Base-by-base conservation (phyloP, 176 grass and related monocot genomes). In the Raddia distichophylla region DNA sequence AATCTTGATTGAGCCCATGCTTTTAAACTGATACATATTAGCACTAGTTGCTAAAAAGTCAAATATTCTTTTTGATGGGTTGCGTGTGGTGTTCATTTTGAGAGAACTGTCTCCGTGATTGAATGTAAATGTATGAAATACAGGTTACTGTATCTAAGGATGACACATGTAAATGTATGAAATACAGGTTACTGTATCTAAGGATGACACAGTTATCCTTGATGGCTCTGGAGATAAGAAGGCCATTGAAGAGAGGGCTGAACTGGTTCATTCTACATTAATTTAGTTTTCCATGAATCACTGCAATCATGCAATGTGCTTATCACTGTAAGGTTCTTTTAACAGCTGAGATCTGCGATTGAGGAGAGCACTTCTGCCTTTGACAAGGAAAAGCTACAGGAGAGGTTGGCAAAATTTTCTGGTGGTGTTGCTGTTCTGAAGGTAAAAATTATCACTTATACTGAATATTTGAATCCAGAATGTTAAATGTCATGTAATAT, bases 331-430 rank as follows among this genome's bases (percentile, higher is more conserved):
- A 54, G 61, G 66, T 71, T 15, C 0, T 43, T 37, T n/a, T 40
- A 58, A 81, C 80, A 93, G 91, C 81, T 93, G 46, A 86, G 91
- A 64, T 87, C 91, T 68, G 78, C 77, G 65, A 93, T 93, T 86
- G 91, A 93, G 68, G 55, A 53, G 65, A 86, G 82, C 82, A 88
- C 81, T 67, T 93, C 91, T 37, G 91, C 88, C 37, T 90, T 83
- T 40, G 91, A 90, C 5, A 90, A 90, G 52, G 91, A 90, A 49
- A 93, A 93, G 76, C 68, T 91, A 43, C 82, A 93, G 59, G 85
- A 93, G 40, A 66, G 87, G 10, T 79, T 93, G 77, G 91, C 91
- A 67, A 93, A 93, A 67, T 77, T 93, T 78, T 89, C 87, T 75
- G 91, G 91, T 34, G 87, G 91, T 66, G 73, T 93, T 60, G 87